phyloP scores from a whole-genome alignment of 2,329 filamentous ascomycete genomes.

The Beauveria pseudobassiana region DNA sequence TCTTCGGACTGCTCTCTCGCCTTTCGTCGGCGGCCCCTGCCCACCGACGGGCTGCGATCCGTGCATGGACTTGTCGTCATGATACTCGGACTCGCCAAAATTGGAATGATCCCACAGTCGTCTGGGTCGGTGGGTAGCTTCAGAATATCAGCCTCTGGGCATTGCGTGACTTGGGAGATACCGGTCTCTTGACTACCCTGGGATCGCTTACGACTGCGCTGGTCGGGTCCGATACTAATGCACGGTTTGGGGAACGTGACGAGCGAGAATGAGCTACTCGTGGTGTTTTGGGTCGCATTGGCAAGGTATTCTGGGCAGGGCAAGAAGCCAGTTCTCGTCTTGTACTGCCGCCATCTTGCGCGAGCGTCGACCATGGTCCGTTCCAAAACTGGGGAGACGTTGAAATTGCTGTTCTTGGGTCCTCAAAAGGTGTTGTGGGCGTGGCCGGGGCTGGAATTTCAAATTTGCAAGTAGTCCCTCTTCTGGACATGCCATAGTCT shows the following conservation, averaged over 20 bases:
- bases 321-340: no score
- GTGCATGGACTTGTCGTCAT: background rate
- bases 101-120: background rate
- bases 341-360: background rate
- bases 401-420: background rate
- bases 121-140: no score
- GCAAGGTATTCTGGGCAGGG: background rate
- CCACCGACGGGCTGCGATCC: background rate
- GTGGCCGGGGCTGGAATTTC: background rate
- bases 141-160: background rate
- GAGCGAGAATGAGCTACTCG: background rate
- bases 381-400: background rate
- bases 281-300: background rate
- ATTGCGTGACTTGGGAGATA: background rate
- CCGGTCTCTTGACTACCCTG: background rate
- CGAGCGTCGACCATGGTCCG: background rate
- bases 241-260: no score
- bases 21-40: background rate
- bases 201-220: background rate
- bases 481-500: background rate
- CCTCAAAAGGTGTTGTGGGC: background rate
- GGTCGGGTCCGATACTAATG: background rate
- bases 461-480: no score
- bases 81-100: background rate
- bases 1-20: background rate